Evolutionary conservation across 495 filamentous ascomycete species (phyloP).

Genomic region (Xylaria longipes): DNA sequence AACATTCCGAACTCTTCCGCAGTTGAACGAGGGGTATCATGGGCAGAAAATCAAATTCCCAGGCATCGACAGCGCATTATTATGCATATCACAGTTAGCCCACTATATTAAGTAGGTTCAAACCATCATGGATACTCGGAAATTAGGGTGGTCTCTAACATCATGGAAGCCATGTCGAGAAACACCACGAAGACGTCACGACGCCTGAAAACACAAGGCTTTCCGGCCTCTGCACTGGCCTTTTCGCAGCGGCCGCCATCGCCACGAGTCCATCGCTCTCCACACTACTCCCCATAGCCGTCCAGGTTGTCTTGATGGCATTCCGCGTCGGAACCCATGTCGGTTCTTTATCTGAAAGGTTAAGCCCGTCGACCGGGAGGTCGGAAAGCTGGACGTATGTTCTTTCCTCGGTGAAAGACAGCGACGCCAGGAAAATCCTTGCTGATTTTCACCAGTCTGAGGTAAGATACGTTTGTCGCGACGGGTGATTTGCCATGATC

Average conservation of each 20-base stretch:
- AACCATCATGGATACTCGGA: not conserved
- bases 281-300: constrained; percentile 69
- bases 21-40: constrained; percentile 73
- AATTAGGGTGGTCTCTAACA: constrained; percentile 36
- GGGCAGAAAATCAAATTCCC: constrained; percentile 62
- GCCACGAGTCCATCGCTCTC: constrained; percentile 71
- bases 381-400: constrained; percentile 65
- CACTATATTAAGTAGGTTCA: constrained; percentile 72
- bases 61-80: constrained; percentile 69
- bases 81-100: constrained; percentile 73
- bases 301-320: constrained; percentile 74
- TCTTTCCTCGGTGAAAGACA: constrained; percentile 51
- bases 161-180: constrained; percentile 50
- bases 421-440: constrained; percentile 54
- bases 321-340: constrained; percentile 74
- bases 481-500: not conserved
- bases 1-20: constrained; percentile 69
- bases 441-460: constrained; percentile 58
- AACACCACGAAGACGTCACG: constrained; percentile 53
- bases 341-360: constrained; percentile 53
- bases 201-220: constrained; percentile 53
- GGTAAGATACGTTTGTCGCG: constrained; percentile 39
- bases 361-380: constrained; percentile 55
- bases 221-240: constrained; percentile 73
- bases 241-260: constrained; percentile 75